Evolutionary conservation across 2,329 filamentous ascomycete genomes (phyloP), one percentile per base, ranked within the genome.

Genomic region (Juglanconis juglandina): DNA sequence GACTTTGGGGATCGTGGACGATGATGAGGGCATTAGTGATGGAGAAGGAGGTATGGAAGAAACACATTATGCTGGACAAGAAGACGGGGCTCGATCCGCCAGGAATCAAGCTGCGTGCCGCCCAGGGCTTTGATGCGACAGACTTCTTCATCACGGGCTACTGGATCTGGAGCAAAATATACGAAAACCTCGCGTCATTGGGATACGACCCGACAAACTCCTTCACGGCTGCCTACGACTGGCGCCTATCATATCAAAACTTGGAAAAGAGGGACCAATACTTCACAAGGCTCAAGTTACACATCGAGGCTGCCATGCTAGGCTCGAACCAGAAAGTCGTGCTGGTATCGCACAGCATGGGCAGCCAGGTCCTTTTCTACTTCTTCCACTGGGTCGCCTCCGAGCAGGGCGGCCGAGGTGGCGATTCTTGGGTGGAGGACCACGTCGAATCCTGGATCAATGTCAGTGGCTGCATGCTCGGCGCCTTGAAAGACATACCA

Each of bases 111-210:
- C 77, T 99, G 24, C 87, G 95, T 42, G 92, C 95, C 8, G 93
- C 95, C 0, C 95, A 98, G 72, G 95, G 95, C 2, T 99, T 99
- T 68, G 95, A 99, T 74, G 95, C 95, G 2, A 93, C 95, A 10
- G 95, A 99, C 75, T 99, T 99, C 78, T 95, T 96, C 75, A 89
- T 90, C 63, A 89, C 87, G 0, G 87, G 87, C 9, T 99, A 99
- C 76, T 99, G 95, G 95, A 98, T 99, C 63, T 97, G 93, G 93
- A 97, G 91, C 77, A 98, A 98, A 76, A 97, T 99, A 63, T 81
- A 99, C 53, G 95, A 99, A 76, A 99, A 99, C 70, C 80, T 99
- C 55, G 95, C 95, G 0, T 95, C 92, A 0, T 90, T 99, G 61
- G 95, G 95, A 13, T 99, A 99, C 72, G 95, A 99, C 70, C 94